phyloP scores from a whole-genome alignment of 2,329 filamentous ascomycete genomes.

The Fusarium subglutinans region DNA sequence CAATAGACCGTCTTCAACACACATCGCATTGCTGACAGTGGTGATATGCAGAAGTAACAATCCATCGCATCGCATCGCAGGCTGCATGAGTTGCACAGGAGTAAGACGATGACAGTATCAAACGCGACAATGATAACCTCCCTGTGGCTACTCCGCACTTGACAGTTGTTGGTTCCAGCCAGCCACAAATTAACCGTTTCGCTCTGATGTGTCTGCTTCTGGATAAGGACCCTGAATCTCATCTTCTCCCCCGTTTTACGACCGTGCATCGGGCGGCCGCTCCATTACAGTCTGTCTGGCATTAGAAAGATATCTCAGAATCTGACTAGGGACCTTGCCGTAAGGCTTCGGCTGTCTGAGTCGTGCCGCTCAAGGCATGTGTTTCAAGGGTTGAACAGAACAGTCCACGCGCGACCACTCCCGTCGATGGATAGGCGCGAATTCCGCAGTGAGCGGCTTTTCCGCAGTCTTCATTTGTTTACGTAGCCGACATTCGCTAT shows the following conservation, averaged over 20 bases:
- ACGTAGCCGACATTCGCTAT: slow-evolving; percentile 2
- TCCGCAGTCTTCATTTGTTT: slow-evolving; percentile 31
- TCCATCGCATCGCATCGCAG: not conserved
- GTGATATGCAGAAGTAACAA: not conserved
- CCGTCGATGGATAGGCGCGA: slow-evolving; percentile 26
- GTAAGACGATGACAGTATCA: slow-evolving; percentile 14
- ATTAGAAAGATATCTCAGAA: slow-evolving; percentile 1
- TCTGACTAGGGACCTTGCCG: not conserved
- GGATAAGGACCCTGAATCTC: slow-evolving; percentile 23
- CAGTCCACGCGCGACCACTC: slow-evolving; percentile 12
- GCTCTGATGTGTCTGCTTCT: not conserved
- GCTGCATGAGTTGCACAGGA: slow-evolving; percentile 4
- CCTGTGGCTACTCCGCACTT: not conserved
- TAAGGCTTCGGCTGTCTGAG: slow-evolving; percentile 25
- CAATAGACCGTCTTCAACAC: not conserved
- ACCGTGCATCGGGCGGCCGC: slow-evolving; percentile 26
- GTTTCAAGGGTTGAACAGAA: slow-evolving; percentile 1
- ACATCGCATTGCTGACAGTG: not conserved
- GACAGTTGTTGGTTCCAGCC: slow-evolving; percentile 2
- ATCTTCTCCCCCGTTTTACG: not conserved
- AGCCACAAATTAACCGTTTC: slow-evolving; percentile 22
- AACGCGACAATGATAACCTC: not conserved
- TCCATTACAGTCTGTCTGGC: slow-evolving; percentile 1
- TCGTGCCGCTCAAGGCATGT: slow-evolving; percentile 17
- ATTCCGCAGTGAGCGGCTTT: slow-evolving; percentile 29